Evolutionary conservation across 2,329 filamentous ascomycete genomes (phyloP).

Genomic region (Hypoxylon sp.): DNA sequence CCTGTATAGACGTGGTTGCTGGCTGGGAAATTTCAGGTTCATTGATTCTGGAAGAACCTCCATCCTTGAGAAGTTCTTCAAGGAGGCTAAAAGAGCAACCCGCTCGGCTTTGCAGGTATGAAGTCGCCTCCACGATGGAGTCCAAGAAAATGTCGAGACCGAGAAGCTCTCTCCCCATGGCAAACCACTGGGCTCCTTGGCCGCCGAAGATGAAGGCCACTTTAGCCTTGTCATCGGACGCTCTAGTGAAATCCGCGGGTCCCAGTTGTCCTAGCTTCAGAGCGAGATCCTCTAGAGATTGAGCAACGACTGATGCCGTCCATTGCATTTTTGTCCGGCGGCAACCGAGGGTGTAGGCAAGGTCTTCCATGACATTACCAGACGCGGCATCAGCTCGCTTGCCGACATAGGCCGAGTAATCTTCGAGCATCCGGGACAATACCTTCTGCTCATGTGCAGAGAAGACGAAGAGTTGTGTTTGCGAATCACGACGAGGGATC

Average conservation of each 20-base stretch:
- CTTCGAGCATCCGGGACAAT: conserved; percentile 54
- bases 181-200: conserved; percentile 56
- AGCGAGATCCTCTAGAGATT: conserved; percentile 53
- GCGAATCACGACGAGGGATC: conserved; percentile 20
- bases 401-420: conserved; percentile 54
- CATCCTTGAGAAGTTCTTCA: conserved; percentile 29
- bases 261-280: conserved; percentile 33
- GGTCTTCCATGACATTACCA: conserved; percentile 53
- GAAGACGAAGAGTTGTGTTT: conserved; percentile 58
- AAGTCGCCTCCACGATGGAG: conserved; percentile 49
- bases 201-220: conserved; percentile 54
- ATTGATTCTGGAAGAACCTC: conserved; percentile 26
- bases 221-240: conserved; percentile 30
- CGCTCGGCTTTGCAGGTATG: conserved; percentile 46
- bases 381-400: conserved; percentile 28
- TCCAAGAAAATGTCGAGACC: conserved; percentile 47
- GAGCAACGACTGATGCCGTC: conserved; percentile 57
- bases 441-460: conserved; percentile 61
- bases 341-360: conserved; percentile 62
- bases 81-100: conserved; percentile 48
- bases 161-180: conserved; percentile 56
- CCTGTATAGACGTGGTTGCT: conserved; percentile 37
- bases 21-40: conserved; percentile 41
- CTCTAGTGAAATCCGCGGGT: conserved; percentile 27
- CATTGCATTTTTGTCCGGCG: conserved; percentile 62